Percentiles rank a stretch among this genome's conserved stretches.
Evolutionary conservation across 192 early-diverging fungal genomes (phyloP).

Genomic region (Dissophora globulifera): DNA sequence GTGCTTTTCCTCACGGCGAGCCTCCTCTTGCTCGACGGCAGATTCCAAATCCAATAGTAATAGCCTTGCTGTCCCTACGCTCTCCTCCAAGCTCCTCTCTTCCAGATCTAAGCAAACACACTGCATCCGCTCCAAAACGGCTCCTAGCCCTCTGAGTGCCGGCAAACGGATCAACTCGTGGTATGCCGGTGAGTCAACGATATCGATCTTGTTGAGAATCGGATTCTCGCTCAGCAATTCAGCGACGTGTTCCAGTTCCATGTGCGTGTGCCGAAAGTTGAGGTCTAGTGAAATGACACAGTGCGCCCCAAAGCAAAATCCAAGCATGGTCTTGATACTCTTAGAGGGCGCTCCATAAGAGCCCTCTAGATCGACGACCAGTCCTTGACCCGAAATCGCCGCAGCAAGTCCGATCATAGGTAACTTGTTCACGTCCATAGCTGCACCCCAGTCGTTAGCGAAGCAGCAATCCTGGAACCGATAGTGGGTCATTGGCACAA

Average conservation of each 20-base stretch:
- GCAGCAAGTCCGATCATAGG: constrained; percentile 51
- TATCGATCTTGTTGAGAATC: constrained; percentile 38
- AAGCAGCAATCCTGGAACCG: constrained; percentile 49
- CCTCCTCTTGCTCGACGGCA: constrained; percentile 12
- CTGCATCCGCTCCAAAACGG: constrained; percentile 25
- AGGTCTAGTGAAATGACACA: constrained; percentile 42
- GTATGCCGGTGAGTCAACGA: constrained; percentile 40
- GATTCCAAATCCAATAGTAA: constrained; percentile 9
- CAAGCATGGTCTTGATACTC: constrained; percentile 46
- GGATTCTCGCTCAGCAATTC: constrained; percentile 45
- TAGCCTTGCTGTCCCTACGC: not conserved
- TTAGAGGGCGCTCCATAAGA: constrained; percentile 46
- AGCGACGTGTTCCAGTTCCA: constrained; percentile 43
- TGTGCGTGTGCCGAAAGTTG: constrained; percentile 43
- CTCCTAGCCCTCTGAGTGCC: constrained; percentile 30
- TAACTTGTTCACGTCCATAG: constrained; percentile 46
- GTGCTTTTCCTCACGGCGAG: not conserved
- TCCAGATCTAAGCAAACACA: constrained; percentile 23
- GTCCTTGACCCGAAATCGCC: constrained; percentile 39
- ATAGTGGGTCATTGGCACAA: constrained; percentile 46
- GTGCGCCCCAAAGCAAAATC: constrained; percentile 41
- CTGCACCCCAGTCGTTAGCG: constrained; percentile 46
- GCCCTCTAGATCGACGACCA: constrained; percentile 45
- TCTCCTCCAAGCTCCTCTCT: constrained; percentile 5
- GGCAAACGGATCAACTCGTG: constrained; percentile 37